Evolutionary conservation across 306 rosid genomes (phyloP).

Genomic region (Prunus davidiana): DNA sequence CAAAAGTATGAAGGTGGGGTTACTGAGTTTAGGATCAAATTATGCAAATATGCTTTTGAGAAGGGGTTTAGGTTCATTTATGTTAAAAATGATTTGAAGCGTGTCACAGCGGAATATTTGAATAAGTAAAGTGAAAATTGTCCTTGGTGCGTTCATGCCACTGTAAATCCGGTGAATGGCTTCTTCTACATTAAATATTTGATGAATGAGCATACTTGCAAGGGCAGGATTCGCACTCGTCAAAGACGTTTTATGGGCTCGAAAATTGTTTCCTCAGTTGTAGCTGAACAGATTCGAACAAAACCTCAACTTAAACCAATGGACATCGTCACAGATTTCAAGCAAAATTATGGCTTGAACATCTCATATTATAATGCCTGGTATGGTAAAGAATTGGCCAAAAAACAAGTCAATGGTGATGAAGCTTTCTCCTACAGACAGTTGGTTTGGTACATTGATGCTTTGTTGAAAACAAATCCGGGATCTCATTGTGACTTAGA

Average conservation of each 20-base stretch:
- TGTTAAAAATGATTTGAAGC: no score
- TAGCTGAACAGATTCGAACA: neutral
- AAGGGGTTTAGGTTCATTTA: neutral
- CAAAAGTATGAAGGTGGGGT: no score
- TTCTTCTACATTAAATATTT: neutral
- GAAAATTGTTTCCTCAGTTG: neutral
- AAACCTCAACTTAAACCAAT: neutral
- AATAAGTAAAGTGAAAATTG: neutral
- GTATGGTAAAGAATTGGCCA: neutral
- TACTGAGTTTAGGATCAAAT: no score
- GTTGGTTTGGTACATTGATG: neutral
- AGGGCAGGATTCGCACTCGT: neutral
- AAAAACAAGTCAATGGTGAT: neutral
- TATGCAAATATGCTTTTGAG: neutral
- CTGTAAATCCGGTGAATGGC: no score
- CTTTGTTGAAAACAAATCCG: neutral
- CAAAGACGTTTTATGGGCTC: neutral
- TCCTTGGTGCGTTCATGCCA: neutral
- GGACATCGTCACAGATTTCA: neutral
- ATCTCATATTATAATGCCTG: neutral
- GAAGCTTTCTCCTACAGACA: neutral
- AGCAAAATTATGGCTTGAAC: neutral
- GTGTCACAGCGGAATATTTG: neutral
- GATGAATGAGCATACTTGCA: neutral
- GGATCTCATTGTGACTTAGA: neutral